phyloP scores from a whole-genome alignment of 2,329 filamentous ascomycete species.

The Pseudocercospora musae region DNA sequence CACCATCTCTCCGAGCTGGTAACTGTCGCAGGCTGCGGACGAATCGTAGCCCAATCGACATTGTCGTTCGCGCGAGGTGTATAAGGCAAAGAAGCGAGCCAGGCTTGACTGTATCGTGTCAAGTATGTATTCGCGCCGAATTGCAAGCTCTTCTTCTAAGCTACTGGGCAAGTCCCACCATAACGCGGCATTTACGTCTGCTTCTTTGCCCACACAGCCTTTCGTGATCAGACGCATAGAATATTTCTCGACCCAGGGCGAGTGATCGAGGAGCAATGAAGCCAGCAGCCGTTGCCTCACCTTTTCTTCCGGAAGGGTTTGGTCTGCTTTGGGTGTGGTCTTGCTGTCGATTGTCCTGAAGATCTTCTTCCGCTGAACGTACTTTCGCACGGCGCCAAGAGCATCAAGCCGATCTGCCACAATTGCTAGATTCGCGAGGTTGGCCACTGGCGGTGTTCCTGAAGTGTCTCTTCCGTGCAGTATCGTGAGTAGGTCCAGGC shows the following conservation, averaged over 20 bases:
- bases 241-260: constrained; percentile 57
- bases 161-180: constrained; percentile 73
- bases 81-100: constrained; percentile 63
- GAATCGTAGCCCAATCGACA: constrained; percentile 74
- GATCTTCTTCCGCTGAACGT: constrained; percentile 49
- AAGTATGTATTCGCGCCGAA: constrained; percentile 63
- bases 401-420: constrained; percentile 73
- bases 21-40: constrained; percentile 69
- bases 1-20: constrained; percentile 74
- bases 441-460: constrained; percentile 52
- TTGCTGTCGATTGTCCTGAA: constrained; percentile 44
- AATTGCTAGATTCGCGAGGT: constrained; percentile 65
- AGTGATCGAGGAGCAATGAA: constrained; percentile 62
- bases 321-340: constrained; percentile 40
- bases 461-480: constrained; percentile 56
- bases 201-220: constrained; percentile 59
- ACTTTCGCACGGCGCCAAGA: constrained; percentile 52
- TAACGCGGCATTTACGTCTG: constrained; percentile 44
- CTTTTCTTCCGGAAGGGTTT: constrained; percentile 57
- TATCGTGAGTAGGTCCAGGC: constrained; percentile 65
- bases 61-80: constrained; percentile 64
- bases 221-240: constrained; percentile 65
- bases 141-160: constrained; percentile 67
- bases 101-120: constrained; percentile 68
- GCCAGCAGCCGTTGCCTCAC: constrained; percentile 68